phyloP scores from a whole-genome alignment of 257 asterid species.

The Handroanthus guayacan region DNA sequence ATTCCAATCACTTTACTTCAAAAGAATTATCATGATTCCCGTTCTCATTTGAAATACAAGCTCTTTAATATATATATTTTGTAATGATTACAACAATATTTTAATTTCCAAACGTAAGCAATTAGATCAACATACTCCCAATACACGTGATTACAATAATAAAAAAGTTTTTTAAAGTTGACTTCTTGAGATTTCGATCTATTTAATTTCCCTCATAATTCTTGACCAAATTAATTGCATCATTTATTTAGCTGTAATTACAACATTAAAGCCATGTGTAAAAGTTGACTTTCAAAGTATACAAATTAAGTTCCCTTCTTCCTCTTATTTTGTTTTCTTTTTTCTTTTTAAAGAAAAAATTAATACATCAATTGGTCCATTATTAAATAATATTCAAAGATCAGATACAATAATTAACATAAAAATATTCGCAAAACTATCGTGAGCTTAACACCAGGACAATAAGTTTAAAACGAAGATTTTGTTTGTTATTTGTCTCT shows the following conservation, averaged over 20 bases:
- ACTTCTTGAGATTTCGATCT: neutral
- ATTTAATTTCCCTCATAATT: slow-evolving; percentile 1
- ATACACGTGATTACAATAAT: neutral
- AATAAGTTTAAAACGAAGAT: neutral
- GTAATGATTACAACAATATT: no score
- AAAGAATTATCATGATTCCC: no score
- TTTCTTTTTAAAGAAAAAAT: no score
- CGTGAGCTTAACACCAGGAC: no score
- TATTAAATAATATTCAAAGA: no score
- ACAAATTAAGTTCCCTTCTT: neutral
- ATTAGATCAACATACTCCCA: neutral
- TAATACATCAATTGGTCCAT: no score
- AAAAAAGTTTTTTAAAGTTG: slow-evolving; percentile 7
- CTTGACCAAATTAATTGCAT: slow-evolving; percentile 26
- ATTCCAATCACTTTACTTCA: no score
- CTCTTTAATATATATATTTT: no score
- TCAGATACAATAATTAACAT: no score
- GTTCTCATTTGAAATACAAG: no score
- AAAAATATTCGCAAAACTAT: no score
- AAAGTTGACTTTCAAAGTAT: slow-evolving; percentile 22
- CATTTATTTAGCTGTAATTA: neutral
- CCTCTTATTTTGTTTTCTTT: neutral
- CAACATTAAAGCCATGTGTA: slow-evolving; percentile 1
- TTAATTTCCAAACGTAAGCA: neutral
- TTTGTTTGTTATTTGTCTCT: no score